Evolutionary conservation across 495 filamentous ascomycete species (phyloP), one percentile per base, ranked within the genome.

Genomic region (Penicillium simplicissimum): DNA sequence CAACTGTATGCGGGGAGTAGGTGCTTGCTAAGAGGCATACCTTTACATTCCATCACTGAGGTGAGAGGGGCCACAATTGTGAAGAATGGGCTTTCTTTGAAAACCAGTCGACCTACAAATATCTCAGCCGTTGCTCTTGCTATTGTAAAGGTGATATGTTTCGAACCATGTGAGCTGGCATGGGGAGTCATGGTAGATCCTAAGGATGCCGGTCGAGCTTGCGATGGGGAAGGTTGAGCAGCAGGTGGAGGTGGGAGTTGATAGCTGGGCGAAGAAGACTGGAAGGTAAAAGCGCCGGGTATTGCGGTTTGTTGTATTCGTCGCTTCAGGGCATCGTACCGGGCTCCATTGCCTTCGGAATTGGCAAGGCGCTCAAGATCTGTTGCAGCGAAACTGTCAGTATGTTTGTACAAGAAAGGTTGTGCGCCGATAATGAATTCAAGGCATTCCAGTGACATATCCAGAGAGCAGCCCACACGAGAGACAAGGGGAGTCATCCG

Each of bases 51-150:
- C 36, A 81, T 76, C 4, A 86, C 75, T n/a, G 79, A 72, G 8
- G 88, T 87, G 2, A 96, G 73, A 58, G 83, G 79, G 47, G 82
- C 71, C 31, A 86, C 49, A 34, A 92, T 76, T 0, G 80, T 83
- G 66, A 88, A 95, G 68, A 94, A 96, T 2, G 92, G 91, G 58
- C 88, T 93, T 8, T 87, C 77, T 67, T 92, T 94, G 74, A 92
- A 96, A 34, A 55, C 61, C 15, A 81, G 66, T 37, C 66, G 70
- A 47, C 73, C 79, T 81, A 61, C 21, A 60, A 38, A 42, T 31
- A 13, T 35, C 52, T 78, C 8, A 74, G 70, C 43, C 35, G 60
- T 33, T 53, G 34, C 19, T 34, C 31, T 45, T 6, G 28, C 31
- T 34, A 36, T 49, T 25, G 35, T 33, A 45, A 31, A 25, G 33